Percentiles rank a stretch among this genome's conserved stretches.
Conservation (phyloP, 768 basidiomycete genomes). For the Leccinum subgranulosum region DNA sequence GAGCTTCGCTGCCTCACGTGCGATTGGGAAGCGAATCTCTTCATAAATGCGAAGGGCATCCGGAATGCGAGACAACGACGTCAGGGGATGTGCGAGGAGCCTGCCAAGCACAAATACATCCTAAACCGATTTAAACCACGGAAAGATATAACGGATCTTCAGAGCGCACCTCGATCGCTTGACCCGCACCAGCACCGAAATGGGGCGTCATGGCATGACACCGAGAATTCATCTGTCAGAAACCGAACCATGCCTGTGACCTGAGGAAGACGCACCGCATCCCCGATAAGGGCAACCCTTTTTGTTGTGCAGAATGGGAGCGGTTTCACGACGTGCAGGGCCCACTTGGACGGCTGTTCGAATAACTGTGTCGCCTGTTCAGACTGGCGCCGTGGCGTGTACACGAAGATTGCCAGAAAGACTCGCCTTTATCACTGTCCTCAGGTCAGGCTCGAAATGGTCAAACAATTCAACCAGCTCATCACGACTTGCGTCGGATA, state of each 20-base stretch:
- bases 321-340: conserved; percentile 40
- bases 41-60: conserved; percentile 11
- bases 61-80: neutral
- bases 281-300: conserved; percentile 34
- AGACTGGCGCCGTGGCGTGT: neutral
- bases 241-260: neutral
- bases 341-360: conserved; percentile 40
- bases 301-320: conserved; percentile 38
- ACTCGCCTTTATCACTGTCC: conserved; percentile 26
- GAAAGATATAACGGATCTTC: neutral
- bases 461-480: conserved; percentile 31
- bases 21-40: conserved; percentile 13
- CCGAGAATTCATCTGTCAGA: neutral
- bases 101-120: conserved; percentile 24
- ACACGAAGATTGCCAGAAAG: neutral
- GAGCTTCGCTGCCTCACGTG: conserved; percentile 6
- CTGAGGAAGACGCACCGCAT: conserved; percentile 36
- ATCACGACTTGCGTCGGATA: conserved; percentile 26
- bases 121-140: neutral
- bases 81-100: conserved; percentile 22
- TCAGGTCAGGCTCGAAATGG: conserved; percentile 37
- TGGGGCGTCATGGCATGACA: conserved; percentile 27
- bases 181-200: conserved; percentile 24
- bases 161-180: conserved; percentile 22
- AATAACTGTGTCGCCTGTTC: conserved; percentile 26